Base-by-base conservation (phyloP, 1,139 yeast species). In the Petasospora rhodanensis region DNA sequence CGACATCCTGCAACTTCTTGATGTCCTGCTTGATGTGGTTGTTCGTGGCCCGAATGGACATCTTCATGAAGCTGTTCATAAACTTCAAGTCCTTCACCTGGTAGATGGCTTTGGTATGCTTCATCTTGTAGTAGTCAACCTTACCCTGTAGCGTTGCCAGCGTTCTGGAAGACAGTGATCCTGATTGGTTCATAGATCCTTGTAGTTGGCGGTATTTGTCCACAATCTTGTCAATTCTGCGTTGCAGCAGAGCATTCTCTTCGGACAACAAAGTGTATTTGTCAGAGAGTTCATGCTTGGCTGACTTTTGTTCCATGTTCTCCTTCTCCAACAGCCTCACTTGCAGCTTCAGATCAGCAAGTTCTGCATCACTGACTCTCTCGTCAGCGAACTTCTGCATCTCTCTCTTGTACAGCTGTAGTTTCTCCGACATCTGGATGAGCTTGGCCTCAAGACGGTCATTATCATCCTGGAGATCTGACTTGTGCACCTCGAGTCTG, bases 31-130 rank as follows among this genome's bases (percentile, higher is more conserved):
- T 58, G 27, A 70, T 51, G 32, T 58, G 49, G 4, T 58, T 52
- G 37, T 66, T 66, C 11, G 73, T 67, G 31, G 65, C 62, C 35
- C 63, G 65, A 27, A 76, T 63, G 15, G 76, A 66, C 28, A 62
- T 54, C 32, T 66, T 55, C 39, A 73, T 63, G 48, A 68, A 77
- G 11, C 61, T 51, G 43, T 76, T 71, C 66, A 76, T 66, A 45
- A 72, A 62, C 40, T 61, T 64, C 41, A 77, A 64, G 48, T 79
- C 85, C 56, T 37, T 70, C 57, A 48, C 60, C 56, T 37, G 45
- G 40, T 41, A 58, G 12, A 39, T 13, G 10, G 43, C 43, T 28
- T 49, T 46, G 13, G 49, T 52, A 24, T 41, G 43, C 36, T 51
- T 50, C 44, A 51, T 49, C 23, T 44, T 40, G 40, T 47, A 50